Base-by-base conservation (phyloP, 257 asterid genomes). In the Solanum ossicruentum region DNA sequence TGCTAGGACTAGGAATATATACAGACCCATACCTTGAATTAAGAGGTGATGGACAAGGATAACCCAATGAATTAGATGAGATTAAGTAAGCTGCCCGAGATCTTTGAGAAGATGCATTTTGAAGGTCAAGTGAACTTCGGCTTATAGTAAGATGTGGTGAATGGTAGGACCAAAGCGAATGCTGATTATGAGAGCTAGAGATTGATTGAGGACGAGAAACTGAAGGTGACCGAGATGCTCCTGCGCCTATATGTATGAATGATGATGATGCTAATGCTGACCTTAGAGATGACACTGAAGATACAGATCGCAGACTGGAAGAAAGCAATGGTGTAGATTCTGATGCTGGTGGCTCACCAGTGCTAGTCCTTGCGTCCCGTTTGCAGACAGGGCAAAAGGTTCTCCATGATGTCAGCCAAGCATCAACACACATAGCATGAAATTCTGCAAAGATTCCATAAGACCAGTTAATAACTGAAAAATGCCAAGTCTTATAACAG, bases 311-410 rank as follows among this genome's bases (percentile, higher is more conserved):
- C 66, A 86, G 78, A 52, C 80, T 85, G 36, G 93, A 85, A 23
- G 91, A 91, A 70, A 92, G 93, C 89, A 95, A 87, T n/a, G 98
- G 98, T 47, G 98, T 95, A 20, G 96, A 91, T 86, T 93, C 98
- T 21, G 95, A 89, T 65, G 98, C 92, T 52, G 97, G 95, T 65
- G 90, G 94, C n/a, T 89, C 92, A 9, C 92, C 93, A 0, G 87
- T 86, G 81, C 80, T 85, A 6, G 94, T 89, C 88, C 96, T 91
- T n/a, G 95, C 98, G 85, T 95, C 98, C 12, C 92, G 96, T 84
- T 94, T 95, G 93, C 98, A 95, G 18, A 95, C 94, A 1, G 98
- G 98, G 80, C 98, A 95, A 86, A 93, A 95, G 20, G 98, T 93
- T 91, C 98, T 93, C 97, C 98, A 93, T 32, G 97, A 91, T 47